Base-by-base conservation (phyloP, 768 basidiomycete species). In the Naematelia encephala region DNA sequence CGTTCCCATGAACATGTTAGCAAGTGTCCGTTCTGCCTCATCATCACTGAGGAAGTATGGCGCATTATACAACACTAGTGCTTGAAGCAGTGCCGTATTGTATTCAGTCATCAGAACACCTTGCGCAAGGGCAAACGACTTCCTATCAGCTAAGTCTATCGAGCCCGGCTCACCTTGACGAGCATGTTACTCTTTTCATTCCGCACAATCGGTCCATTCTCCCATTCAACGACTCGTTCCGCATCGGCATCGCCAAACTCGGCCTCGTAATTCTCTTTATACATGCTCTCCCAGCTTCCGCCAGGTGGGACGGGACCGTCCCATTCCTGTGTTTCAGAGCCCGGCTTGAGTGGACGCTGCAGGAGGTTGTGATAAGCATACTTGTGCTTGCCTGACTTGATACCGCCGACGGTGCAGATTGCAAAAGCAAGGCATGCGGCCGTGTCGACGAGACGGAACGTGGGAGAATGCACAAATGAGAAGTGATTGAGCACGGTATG, bases 151-250 rank as follows among this genome's bases (percentile, higher is more conserved):
- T 13, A 4, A 3, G 27, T 5, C 42, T 5, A 21, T 3, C 46
- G 23, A 57, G 8, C 3, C 59, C n/a, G n/a, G n/a, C 69, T 29
- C 43, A 72, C 70, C 63, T 68, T 74, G 57, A 78, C 72, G 19
- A 78, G 69, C 72, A 79, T 77, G 48, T 76, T 73, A 21, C 73
- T 75, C 67, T 79, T 79, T 55, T 79, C 76, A 34, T 63, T 64
- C 47, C 73, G 51, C 14, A 77, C 76, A 27, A 75, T 54, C 14
- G 47, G 56, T 10, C 60, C 74, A 28, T 55, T 66, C 8, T 65
- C 56, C 68, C 70, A 72, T 21, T 64, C 51, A 45, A 63, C 67
- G 3, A 68, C 70, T 13, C 68, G 51, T 22, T 60, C 39, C 53
- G 54, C 30, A 14, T 62, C 57, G 30, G 59, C 59, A 21, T 65